Percentiles rank a stretch among this genome's conserved stretches.
Evolutionary conservation across 495 filamentous ascomycete species (phyloP).

Genomic region (Physcia stellaris): DNA sequence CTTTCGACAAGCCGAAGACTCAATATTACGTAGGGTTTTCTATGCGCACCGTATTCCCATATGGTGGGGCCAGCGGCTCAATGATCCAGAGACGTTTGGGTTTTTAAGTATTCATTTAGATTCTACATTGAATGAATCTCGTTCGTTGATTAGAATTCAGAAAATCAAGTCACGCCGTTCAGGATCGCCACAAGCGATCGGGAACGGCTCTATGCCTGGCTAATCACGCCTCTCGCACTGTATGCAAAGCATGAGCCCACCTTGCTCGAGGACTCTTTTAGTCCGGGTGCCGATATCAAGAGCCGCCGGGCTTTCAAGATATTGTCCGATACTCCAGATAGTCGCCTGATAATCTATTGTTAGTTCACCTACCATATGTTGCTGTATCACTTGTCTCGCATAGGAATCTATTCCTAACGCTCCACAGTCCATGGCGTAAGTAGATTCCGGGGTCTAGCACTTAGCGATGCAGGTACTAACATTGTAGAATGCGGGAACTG

Average conservation of each 20-base stretch:
- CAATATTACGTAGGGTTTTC: constrained; percentile 41
- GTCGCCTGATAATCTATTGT: constrained; percentile 44
- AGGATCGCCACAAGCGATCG: constrained; percentile 41
- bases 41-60: constrained; percentile 67
- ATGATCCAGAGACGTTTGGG: constrained; percentile 63
- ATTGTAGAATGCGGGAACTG: constrained; percentile 41
- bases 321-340: constrained; percentile 39
- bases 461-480: no score
- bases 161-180: constrained; percentile 48
- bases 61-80: constrained; percentile 50
- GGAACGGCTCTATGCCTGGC: constrained; percentile 46
- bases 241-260: constrained; percentile 34
- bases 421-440: constrained; percentile 26
- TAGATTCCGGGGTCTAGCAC: no score
- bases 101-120: constrained; percentile 51
- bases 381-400: neutral
- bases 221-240: constrained; percentile 41
- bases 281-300: constrained; percentile 25
- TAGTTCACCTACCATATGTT: no score
- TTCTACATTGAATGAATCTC: neutral
- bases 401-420: neutral
- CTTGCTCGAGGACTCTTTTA: constrained; percentile 27
- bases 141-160: constrained; percentile 12
- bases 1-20: constrained; percentile 2
- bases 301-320: constrained; percentile 37